Evolutionary conservation across 2,329 filamentous ascomycete genomes (phyloP).

Genomic region (Teratosphaeria destructans): DNA sequence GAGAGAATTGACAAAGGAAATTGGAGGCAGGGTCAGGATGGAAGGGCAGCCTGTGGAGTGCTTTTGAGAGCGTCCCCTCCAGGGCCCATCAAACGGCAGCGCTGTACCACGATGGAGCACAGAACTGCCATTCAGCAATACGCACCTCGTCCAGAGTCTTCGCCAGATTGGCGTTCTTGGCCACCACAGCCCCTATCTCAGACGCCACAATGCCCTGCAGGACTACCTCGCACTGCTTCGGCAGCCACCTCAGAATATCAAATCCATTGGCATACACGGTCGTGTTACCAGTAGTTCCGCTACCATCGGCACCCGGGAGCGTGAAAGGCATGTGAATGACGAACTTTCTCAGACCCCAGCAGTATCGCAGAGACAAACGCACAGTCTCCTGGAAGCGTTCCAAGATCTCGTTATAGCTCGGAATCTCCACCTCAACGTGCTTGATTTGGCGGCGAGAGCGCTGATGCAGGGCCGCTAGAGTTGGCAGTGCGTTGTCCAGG

Average conservation of each 20-base stretch:
- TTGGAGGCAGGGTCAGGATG: not conserved
- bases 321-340: conserved; percentile 30
- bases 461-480: conserved; percentile 32
- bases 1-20: not conserved
- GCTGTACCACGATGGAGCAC: conserved; percentile 1
- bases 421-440: conserved; percentile 33
- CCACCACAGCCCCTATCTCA: conserved; percentile 31
- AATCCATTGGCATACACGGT: conserved; percentile 39
- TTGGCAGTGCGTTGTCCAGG: conserved; percentile 28
- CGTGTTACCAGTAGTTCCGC: conserved; percentile 25
- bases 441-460: conserved; percentile 34
- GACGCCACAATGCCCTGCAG: conserved; percentile 31
- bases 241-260: conserved; percentile 37
- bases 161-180: conserved; percentile 32
- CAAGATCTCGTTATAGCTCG: conserved; percentile 36
- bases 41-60: not conserved
- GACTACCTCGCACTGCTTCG: conserved; percentile 30
- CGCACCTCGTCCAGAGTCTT: conserved; percentile 32
- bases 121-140: conserved; percentile 2
- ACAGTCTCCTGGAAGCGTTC: conserved; percentile 37
- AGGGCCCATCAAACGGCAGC: not conserved
- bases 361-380: conserved; percentile 35
- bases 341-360: conserved; percentile 34
- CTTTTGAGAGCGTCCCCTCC: not conserved
- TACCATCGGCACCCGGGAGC: conserved; percentile 21